These are phyloP conservation scores for Mycogone perniciosa DNA, from an alignment of 2,329 filamentous ascomycete species.

Conservation along the genomic window DNA sequence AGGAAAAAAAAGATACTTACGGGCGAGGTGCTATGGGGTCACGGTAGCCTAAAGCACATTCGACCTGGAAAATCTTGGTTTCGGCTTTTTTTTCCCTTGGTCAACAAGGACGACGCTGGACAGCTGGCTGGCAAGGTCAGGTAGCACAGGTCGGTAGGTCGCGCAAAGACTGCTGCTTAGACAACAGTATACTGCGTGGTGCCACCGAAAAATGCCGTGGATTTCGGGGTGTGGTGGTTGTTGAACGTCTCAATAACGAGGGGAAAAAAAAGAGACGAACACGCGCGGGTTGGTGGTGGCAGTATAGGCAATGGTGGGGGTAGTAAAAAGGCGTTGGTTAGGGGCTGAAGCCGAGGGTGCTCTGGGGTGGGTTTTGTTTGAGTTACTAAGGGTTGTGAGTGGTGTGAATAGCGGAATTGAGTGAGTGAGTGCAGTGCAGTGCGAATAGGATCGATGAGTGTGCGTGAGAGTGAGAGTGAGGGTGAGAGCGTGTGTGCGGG, in stretches of 20 bases:
- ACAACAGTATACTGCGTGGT: constrained; percentile 11
- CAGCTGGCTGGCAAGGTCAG: constrained; percentile 18
- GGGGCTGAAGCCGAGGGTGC: neutral
- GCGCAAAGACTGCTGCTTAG: constrained; percentile 11
- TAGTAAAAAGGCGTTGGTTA: neutral
- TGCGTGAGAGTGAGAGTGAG: too few species aligned
- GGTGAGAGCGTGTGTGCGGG: too few species aligned
- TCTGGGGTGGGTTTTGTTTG: neutral
- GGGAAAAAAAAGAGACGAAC: neutral
- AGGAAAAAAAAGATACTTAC: constrained; percentile 28
- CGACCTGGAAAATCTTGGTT: constrained; percentile 17
- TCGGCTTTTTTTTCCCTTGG: constrained; percentile 14
- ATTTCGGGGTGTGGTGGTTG: constrained; percentile 7
- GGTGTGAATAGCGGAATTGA: too few species aligned
- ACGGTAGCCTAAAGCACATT: constrained; percentile 21
- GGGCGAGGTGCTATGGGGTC: constrained; percentile 25
- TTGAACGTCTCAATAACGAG: neutral
- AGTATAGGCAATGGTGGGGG: neutral
- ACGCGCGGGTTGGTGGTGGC: neutral
- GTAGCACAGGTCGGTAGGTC: constrained; percentile 17
- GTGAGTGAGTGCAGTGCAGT: too few species aligned
- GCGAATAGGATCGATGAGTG: too few species aligned
- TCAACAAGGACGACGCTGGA: constrained; percentile 17
- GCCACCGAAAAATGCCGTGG: constrained; percentile 7
- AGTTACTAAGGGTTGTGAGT: too few species aligned